A percentile compares a stretch with the other conserved stretches of the same genome.
phyloP scores from a whole-genome alignment of 768 basidiomycete genomes.

The Podaxis sp. region DNA sequence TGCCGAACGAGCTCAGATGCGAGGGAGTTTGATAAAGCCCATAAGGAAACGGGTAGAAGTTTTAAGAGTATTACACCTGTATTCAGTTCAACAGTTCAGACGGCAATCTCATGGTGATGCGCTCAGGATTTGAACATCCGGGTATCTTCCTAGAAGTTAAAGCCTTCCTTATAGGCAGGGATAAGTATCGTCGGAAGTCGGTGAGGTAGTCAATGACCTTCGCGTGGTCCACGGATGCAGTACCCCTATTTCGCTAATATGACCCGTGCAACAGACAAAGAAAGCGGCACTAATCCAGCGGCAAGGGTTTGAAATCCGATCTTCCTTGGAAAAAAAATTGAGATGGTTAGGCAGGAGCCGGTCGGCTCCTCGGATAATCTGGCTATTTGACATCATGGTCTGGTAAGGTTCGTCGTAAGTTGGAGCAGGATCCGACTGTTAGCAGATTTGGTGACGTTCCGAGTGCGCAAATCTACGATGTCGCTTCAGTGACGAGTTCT shows the following conservation, averaged over 20 bases:
- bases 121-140: neutral
- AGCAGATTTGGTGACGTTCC: neutral
- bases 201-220: neutral
- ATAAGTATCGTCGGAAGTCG: neutral
- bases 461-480: neutral
- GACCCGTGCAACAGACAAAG: neutral
- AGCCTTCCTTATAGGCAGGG: neutral
- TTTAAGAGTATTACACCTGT: neutral
- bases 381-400: neutral
- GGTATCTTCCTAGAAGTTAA: neutral
- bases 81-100: neutral
- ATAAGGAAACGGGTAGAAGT: neutral
- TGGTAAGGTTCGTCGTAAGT: neutral
- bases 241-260: neutral
- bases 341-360: neutral
- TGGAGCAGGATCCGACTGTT: neutral
- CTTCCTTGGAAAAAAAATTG: neutral
- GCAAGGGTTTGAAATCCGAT: neutral
- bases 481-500: neutral
- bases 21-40: neutral
- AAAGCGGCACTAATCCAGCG: neutral
- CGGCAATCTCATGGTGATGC: neutral
- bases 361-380: neutral
- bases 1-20: neutral
- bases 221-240: neutral